Evolutionary conservation across 1,284 basidiomycete species (phyloP), one percentile per base, ranked within the genome.

Genomic region (Marasmius sp.): DNA sequence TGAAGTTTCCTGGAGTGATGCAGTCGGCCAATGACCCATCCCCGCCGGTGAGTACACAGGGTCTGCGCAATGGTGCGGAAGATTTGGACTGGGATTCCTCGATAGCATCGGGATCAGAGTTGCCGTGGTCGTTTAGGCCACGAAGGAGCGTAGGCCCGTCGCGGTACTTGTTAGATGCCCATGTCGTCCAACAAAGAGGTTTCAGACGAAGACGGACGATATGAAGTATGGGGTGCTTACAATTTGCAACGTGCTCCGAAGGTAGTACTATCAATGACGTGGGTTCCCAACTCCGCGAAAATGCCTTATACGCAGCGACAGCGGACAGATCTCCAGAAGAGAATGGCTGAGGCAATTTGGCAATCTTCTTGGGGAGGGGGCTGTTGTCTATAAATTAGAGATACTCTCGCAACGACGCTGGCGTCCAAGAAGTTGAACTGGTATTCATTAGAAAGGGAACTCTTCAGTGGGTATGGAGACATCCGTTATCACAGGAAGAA

Each of bases 51-150:
- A 57, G 9, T 57, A 33, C 33, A 41, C 41, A 39, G 33, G 9
- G 34, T 57, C 36, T 57, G 54, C 2, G 54, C 33, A 18, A 57
- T 57, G 18, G 54, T 57, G 12, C 39, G 37, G 54, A 41, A 57
- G 18, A 57, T 45, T 12, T 57, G 33, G 27, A 11, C 6, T 57
- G 37, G 9, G 37, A 36, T n/a, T 57, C 54, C 11, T 41, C 38
- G 34, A 57, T 14, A 41, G 27, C 38, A 18, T 10, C 27, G 8
- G 10, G 10, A 38, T 57, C 54, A 37, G 41, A 57, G 8, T 14
- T 14, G 9, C 54, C 54, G 33, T 14, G 7, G 20, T 8, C 33
- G 11, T 39, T 57, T 5, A 57, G 2, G 14, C 54, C 54, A 9
- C 27, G 54, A 10, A 57, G 33, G n/a, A n/a, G n/a, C n/a, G n/a